Base-by-base conservation (phyloP, 2,329 filamentous ascomycete species). In the Colletotrichum horii region DNA sequence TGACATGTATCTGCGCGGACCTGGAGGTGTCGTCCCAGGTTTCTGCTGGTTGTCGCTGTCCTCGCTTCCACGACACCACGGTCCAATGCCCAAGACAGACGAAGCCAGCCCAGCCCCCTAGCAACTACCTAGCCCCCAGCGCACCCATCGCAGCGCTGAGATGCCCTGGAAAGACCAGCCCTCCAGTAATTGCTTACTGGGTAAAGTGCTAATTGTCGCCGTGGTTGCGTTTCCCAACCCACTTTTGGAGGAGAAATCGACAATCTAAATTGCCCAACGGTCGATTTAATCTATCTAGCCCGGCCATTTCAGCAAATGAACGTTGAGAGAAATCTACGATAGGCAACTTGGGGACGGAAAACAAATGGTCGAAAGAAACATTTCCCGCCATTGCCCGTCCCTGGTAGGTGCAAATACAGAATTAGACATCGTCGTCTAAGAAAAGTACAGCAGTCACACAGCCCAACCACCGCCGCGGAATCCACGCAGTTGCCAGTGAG, bases 181-280 rank as follows among this genome's bases (percentile, higher is more conserved):
- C 69, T 61, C 24, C 64, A 75, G 69, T 28, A n/a, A 16, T 14
- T n/a, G 26, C 30, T 26, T 36, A 12, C 16, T 32, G 43, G 19
- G 11, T 52, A 52, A 12, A 52, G 43, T 52, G 43, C 24, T 66
- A 30, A 32, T 11, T 28, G 19, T 60, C 26, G 19, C 28, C 61
- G 26, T 16, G 30, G 61, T 55, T 55, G 24, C 34, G 52, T 65
- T 36, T 61, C 12, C 28, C 67, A 60, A 8, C 65, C 71, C 72
- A 73, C 73, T 73, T 73, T 73, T 64, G 48, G 70, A 65, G 70
- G 69, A 73, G 73, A 72, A 28, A 62, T 38, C 70, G 30, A 65
- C 48, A 58, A 52, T 66, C 56, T 66, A 58, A 52, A 30, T 26
- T 70, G 56, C 34, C 32, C 62, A 48, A 48, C 12, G 62, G 56